Evolutionary conservation across 2,329 filamentous ascomycete genomes (phyloP).

Genomic region (Pestalotiopsis fici): DNA sequence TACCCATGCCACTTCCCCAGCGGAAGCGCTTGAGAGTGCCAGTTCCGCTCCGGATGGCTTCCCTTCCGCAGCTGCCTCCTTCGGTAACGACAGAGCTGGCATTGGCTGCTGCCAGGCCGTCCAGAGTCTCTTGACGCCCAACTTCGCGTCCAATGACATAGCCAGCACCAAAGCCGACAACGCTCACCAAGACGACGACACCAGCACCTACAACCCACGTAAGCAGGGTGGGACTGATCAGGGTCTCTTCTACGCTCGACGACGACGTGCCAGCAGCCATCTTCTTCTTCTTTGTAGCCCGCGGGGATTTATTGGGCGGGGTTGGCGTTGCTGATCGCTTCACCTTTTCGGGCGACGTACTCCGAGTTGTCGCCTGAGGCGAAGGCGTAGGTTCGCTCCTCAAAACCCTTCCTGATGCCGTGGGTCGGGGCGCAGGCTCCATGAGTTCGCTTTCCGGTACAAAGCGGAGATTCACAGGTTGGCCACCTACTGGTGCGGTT

Average conservation of each 20-base stretch:
- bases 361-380: slow-evolving; percentile 16
- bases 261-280: slow-evolving; percentile 30
- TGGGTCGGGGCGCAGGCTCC: slow-evolving; percentile 29
- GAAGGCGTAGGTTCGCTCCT: slow-evolving; percentile 15
- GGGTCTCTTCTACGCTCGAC: slow-evolving; percentile 36
- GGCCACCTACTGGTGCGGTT: slow-evolving; percentile 44
- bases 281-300: slow-evolving; percentile 63
- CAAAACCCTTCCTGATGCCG: slow-evolving; percentile 14
- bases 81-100: slow-evolving; percentile 38
- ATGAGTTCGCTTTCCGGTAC: slow-evolving; percentile 63
- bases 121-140: slow-evolving; percentile 60
- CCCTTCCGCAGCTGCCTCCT: slow-evolving; percentile 50
- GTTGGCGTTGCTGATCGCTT: slow-evolving; percentile 49
- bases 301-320: slow-evolving; percentile 35
- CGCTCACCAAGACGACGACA: slow-evolving; percentile 67
- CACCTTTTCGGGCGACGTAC: slow-evolving; percentile 40
- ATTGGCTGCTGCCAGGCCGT: slow-evolving; percentile 42
- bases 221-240: slow-evolving; percentile 60
- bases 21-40: slow-evolving; percentile 54
- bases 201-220: slow-evolving; percentile 69
- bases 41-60: slow-evolving; percentile 53
- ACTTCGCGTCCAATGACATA: slow-evolving; percentile 70
- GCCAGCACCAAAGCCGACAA: slow-evolving; percentile 69
- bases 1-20: slow-evolving; percentile 52
- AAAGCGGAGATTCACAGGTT: slow-evolving; percentile 60